A percentile compares a stretch with the other conserved stretches of the same genome.
Evolutionary conservation across 2,329 filamentous ascomycete genomes (phyloP).

Genomic region (Lomentospora prolificans): DNA sequence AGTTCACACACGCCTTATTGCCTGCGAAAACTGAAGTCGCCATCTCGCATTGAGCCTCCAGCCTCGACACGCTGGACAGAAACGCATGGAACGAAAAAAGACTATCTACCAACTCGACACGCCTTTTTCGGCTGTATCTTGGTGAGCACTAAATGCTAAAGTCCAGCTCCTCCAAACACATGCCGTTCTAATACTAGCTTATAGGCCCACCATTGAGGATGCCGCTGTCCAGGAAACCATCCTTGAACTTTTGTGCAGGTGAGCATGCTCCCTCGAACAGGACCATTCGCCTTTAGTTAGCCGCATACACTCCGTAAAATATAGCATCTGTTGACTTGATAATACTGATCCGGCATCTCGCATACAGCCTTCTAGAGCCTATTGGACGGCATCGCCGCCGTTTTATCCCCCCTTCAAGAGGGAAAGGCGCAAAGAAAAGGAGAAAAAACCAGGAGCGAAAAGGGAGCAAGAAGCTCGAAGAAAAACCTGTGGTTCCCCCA

Average conservation of each 20-base stretch:
- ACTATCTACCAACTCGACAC: constrained; percentile 55
- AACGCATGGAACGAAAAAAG: constrained; percentile 38
- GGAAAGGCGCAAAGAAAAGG: constrained; percentile 46
- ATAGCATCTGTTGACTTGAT: no score
- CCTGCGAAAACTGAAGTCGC: no score
- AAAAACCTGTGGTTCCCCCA: constrained; percentile 13
- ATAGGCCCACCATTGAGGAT: constrained; percentile 49
- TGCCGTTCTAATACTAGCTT: background rate
- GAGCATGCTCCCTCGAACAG: background rate
- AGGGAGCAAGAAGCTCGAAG: background rate
- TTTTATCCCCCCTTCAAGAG: constrained; percentile 47
- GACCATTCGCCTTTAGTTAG: no score
- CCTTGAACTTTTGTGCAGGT: constrained; percentile 59
- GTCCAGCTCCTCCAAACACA: background rate
- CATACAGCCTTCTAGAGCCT: constrained; percentile 48
- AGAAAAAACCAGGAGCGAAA: constrained; percentile 20
- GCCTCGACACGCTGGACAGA: no score
- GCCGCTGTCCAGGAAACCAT: constrained; percentile 51
- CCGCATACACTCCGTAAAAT: no score
- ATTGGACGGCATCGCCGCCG: constrained; percentile 50
- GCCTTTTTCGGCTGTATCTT: constrained; percentile 50
- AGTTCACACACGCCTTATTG: no score
- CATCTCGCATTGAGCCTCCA: no score
- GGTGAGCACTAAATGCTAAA: constrained; percentile 31
- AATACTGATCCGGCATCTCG: no score